Base-by-base conservation (phyloP, 257 asterid species). In the Asclepias syriaca region DNA sequence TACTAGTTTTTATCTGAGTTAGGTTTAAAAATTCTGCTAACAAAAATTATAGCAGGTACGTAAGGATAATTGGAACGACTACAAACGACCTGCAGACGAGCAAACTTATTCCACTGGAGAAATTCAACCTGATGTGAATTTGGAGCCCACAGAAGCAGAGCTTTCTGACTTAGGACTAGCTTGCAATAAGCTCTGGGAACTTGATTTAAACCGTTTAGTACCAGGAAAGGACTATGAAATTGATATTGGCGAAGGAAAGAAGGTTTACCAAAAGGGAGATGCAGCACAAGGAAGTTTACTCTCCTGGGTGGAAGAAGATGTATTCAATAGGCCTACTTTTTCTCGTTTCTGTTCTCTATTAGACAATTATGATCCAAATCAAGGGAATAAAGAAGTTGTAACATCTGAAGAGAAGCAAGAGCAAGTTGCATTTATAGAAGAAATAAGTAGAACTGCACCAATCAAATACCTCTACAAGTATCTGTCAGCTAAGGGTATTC, bases 401-500 rank as follows among this genome's bases (percentile, higher is more conserved):
- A 91, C 98, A 82, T 14, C 84, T 73, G 68, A 91, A 80, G 98
- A 91, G 85, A 87, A 71, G 80, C 90, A 87, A 84, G 98, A 93
- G 80, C 85, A 93, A 76, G 82, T 77, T 63, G 96, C 96, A 53
- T 93, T 93, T 78, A 80, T 93, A 3, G 98, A 93, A 82, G 98
- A 93, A 89, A 88, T 91, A 63, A 87, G 97, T 79, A 83, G 97
- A 81, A 93, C 96, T 68, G 97, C 96, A 66, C 96, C 96, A 68
- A 88, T 93, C 58, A 87, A 83, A 76, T 93, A 89, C 83, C 92
- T 93, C 66, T 85, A 87, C 82, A 89, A 82, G 83, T 89, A 86
- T 88, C 88, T 93, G 66, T 71, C 65, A 34, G 84, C 86, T 29
- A 91, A 88, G 85, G 83, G 93, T 60, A 32, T 84, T 61, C 77